A percentile compares a stretch with the other conserved stretches of the same genome.
Conservation (phyloP, 257 asterid species). For the Leonotis leonurus region DNA sequence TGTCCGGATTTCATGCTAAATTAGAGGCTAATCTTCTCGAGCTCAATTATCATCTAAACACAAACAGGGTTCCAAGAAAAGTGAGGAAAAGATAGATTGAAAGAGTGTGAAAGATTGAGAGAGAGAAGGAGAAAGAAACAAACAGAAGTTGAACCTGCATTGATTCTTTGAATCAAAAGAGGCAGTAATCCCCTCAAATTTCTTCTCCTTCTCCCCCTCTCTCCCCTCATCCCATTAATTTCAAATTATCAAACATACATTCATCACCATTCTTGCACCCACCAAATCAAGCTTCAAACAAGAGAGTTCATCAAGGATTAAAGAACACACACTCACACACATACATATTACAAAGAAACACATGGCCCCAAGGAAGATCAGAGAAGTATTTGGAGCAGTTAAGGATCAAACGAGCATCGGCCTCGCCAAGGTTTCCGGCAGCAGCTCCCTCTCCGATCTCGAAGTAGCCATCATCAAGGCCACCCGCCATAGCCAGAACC, state of each 20-base stretch:
- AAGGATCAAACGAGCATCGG: conserved; percentile 84
- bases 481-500: conserved; percentile 76
- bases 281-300: background rate
- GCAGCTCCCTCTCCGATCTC: conserved; percentile 48
- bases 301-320: background rate
- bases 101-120: background rate
- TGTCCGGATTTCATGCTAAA: conserved; percentile 9
- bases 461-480: conserved; percentile 84
- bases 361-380: conserved; percentile 72
- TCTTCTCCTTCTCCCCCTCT: conserved; percentile 10
- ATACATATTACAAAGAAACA: background rate
- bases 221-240: background rate
- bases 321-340: too few species aligned
- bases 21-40: background rate
- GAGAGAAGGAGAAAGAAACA: background rate
- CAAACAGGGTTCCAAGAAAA: background rate
- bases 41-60: background rate
- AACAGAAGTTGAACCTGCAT: conserved; percentile 3
- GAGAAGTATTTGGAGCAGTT: conserved; percentile 62
- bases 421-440: conserved; percentile 56
- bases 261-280: background rate
- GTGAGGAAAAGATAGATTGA: background rate
- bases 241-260: background rate
- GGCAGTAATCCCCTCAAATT: background rate
- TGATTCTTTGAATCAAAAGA: background rate